phyloP scores from a whole-genome alignment of 1,284 basidiomycete species.

The Afroboletus lepidellus region DNA sequence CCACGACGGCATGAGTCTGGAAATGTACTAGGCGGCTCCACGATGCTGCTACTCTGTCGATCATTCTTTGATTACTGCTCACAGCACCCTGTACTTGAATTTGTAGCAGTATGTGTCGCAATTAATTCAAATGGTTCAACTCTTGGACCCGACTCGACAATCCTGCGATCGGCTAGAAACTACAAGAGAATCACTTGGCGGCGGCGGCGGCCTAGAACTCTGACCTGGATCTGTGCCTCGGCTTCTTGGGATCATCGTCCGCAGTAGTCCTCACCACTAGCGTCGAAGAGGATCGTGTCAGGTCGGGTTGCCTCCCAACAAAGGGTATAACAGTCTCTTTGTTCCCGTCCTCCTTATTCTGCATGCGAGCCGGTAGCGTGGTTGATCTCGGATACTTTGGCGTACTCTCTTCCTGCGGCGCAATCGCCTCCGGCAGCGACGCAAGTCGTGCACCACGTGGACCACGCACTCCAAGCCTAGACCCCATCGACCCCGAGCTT shows the following conservation, averaged over 20 bases:
- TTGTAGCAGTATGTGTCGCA: conserved; percentile 12
- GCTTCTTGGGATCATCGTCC: conserved; percentile 4
- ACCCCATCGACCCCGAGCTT: conserved; percentile 21
- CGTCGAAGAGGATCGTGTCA: conserved; percentile 25
- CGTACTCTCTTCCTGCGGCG: conserved; percentile 23
- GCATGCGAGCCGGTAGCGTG: conserved; percentile 40
- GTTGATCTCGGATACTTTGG: conserved; percentile 26
- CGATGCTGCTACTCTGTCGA: background rate
- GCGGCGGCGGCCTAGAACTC: conserved; percentile 8
- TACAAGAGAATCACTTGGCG: background rate
- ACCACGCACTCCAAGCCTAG: conserved; percentile 18
- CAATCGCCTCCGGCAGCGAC: conserved; percentile 16
- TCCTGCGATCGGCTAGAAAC: background rate
- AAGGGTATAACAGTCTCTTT: conserved; percentile 25
- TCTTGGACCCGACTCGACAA: background rate
- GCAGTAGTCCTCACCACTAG: conserved; percentile 10
- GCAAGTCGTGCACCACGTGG: conserved; percentile 21
- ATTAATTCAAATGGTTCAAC: background rate
- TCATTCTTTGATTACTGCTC: conserved; percentile 1
- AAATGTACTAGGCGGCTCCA: conserved; percentile 70
- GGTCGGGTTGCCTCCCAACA: conserved; percentile 24
- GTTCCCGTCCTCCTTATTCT: conserved; percentile 34
- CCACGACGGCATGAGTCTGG: conserved; percentile 90
- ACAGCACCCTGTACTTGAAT: conserved; percentile 6
- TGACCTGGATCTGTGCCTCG: conserved; percentile 20